Evolutionary conservation across 495 filamentous ascomycete genomes (phyloP).

Genomic region (Immersiella caudata): DNA sequence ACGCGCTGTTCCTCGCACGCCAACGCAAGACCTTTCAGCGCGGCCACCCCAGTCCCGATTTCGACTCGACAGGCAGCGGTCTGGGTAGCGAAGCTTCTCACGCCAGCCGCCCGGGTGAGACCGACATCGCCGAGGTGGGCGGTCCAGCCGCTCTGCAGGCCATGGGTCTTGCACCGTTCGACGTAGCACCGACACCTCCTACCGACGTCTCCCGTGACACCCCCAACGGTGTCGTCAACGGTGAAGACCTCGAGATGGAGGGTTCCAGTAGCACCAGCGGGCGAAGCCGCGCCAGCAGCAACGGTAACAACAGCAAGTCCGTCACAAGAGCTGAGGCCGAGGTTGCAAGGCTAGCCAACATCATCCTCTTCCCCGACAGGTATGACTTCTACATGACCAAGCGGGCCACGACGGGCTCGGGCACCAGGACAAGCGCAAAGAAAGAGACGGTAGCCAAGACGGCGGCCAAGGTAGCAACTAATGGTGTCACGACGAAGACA

Average conservation of each 20-base stretch:
- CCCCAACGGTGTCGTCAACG: conserved; percentile 14
- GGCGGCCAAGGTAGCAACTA: background rate
- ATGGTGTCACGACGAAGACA: background rate
- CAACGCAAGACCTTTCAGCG: conserved; percentile 72
- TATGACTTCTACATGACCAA: conserved; percentile 55
- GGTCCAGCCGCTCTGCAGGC: conserved; percentile 50
- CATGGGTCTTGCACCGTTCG: conserved; percentile 54
- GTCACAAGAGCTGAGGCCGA: conserved; percentile 47
- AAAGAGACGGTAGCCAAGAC: conserved; percentile 10
- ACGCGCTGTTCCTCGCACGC: conserved; percentile 72
- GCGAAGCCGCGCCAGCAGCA: background rate
- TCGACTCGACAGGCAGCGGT: conserved; percentile 56
- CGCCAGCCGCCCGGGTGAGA: conserved; percentile 46
- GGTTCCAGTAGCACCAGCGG: conserved; percentile 16
- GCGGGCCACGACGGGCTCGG: conserved; percentile 23
- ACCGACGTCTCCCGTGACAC: conserved; percentile 5
- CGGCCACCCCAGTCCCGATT: conserved; percentile 72
- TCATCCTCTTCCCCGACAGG: conserved; percentile 54
- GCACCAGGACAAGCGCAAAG: conserved; percentile 24
- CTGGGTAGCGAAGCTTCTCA: conserved; percentile 51
- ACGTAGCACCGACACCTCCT: conserved; percentile 37
- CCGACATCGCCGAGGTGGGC: conserved; percentile 50
- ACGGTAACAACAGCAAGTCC: conserved; percentile 13
- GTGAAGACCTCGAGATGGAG: conserved; percentile 31
- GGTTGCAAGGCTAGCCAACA: conserved; percentile 52